Evolutionary conservation across 1,139 yeast species (phyloP), one percentile per base, ranked within the genome.

Genomic region (Candida dubliniensis): DNA sequence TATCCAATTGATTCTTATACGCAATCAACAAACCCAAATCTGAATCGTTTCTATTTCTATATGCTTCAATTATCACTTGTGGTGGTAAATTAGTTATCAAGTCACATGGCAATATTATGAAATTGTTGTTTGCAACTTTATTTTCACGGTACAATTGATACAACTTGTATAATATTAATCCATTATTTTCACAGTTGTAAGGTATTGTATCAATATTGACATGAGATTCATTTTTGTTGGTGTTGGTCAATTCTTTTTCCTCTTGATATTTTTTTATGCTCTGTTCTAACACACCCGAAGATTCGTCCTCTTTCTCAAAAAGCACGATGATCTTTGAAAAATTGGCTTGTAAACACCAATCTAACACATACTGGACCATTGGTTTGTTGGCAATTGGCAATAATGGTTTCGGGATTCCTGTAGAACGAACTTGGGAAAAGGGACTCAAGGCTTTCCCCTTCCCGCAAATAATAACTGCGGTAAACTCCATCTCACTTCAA

Each of bases 1-100:
- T 78, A 48, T 88, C 96, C 52, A 87, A 72, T 34, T 69, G 74
- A 60, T 89, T 89, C 50, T 76, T 74, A 67, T 89, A 89, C 58
- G 81, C 80, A 13, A 89, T 81, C 34, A 86, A 75, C 65, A 90
- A 71, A 2, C 93, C 93, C 45, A 84, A 61, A 53, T 87, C 90
- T 26, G 75, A 68, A 36, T 78, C 82, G 34, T 75, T 77, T 55
- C 82, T 79, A 54, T 81, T 84, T 55, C 96, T 75, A 61, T 84
- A 91, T 37, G 86, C 86, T 60, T 93, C 96, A 43, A 91, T 81
- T 36, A 95, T 72, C 18, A 85, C 85, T 56, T 87, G 93, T 3
- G 99, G 96, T 4, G 96, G 96, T 35, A 91, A 72, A 61, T 91
- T 91, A 4, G 98, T 89, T 41, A 93, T 74, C 57, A 93, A 87